Percentiles rank a stretch among this genome's conserved stretches.
Conservation (phyloP, 2,329 filamentous ascomycete species). For the Aureobasidium namibiae region DNA sequence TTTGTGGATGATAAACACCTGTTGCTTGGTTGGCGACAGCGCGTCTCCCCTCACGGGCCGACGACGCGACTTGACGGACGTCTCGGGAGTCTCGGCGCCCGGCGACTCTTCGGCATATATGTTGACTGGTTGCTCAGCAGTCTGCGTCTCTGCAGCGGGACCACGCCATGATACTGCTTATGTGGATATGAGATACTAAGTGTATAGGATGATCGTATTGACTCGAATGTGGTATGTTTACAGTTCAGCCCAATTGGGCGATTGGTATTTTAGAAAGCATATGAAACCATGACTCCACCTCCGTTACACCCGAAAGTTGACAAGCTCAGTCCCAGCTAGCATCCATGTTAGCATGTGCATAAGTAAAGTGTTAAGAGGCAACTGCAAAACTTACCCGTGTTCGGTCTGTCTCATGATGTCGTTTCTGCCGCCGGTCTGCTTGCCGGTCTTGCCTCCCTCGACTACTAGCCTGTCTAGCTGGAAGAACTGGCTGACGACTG, state of each 20-base stretch:
- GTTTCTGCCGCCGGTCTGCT: constrained; percentile 58
- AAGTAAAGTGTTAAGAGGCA: background rate
- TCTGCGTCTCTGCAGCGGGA: background rate
- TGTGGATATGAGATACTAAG: background rate
- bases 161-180: background rate
- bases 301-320: background rate
- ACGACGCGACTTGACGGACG: constrained; percentile 5
- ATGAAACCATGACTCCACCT: constrained; percentile 11
- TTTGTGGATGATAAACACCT: background rate
- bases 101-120: background rate
- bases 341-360: background rate
- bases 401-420: constrained; percentile 70
- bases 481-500: constrained; percentile 88
- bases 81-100: background rate
- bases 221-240: constrained; percentile 6
- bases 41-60: constrained; percentile 6
- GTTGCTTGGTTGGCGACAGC: constrained; percentile 8
- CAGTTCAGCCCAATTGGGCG: background rate
- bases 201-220: background rate
- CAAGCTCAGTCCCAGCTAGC: constrained; percentile 4
- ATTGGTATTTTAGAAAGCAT: constrained; percentile 12
- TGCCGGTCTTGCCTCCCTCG: constrained; percentile 74
- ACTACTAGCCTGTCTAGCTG: constrained; percentile 87
- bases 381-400: constrained; percentile 52
- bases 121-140: background rate